Percentiles rank a stretch among this genome's conserved stretches.
These are phyloP conservation scores for Diaporthe destruens DNA, from an alignment of 2,329 filamentous ascomycete genomes.

Conservation along the genomic window DNA sequence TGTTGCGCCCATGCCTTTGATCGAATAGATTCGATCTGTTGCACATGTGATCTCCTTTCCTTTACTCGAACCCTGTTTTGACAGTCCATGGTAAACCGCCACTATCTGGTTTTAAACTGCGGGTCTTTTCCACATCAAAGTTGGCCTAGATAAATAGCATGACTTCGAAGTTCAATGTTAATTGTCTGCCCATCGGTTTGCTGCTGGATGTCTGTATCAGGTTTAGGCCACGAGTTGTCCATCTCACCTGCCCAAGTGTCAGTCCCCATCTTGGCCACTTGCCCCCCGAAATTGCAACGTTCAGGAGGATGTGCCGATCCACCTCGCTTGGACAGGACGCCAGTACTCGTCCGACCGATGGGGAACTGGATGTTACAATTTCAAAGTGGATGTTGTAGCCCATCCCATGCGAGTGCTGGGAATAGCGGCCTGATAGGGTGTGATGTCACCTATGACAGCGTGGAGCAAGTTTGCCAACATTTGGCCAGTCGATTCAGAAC, in stretches of 20 bases:
- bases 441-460: no score
- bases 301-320: not conserved
- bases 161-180: no score
- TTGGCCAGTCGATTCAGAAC: no score
- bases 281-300: not conserved
- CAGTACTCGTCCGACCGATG: no score
- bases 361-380: not conserved
- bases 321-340: no score
- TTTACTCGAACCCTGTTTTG: no score
- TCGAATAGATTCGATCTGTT: not conserved
- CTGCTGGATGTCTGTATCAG: no score
- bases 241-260: not conserved
- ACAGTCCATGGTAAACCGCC: not conserved
- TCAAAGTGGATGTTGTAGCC: not conserved
- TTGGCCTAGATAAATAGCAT: not conserved
- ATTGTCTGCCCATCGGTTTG: no score
- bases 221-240: not conserved
- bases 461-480: no score
- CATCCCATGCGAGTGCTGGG: not conserved
- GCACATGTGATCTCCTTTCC: not conserved
- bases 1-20: no score
- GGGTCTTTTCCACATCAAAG: not conserved
- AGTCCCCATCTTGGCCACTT: not conserved
- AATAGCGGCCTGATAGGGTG: not conserved
- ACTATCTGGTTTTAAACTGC: not conserved